Conservation (phyloP, 805 yeast genomes). For the Clavispora carvajalis region DNA sequence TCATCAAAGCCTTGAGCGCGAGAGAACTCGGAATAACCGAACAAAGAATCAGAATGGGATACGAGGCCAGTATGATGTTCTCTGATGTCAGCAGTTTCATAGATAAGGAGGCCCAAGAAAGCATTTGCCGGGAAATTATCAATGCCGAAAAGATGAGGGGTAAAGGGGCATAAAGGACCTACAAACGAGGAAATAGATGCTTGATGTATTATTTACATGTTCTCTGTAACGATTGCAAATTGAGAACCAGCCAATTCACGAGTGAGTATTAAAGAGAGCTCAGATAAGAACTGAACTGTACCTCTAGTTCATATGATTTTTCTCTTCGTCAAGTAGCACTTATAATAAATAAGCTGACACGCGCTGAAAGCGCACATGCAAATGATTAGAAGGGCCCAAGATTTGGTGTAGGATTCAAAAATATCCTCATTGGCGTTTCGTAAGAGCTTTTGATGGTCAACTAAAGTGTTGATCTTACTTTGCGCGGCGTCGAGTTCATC, state of each 20-base stretch:
- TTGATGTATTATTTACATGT: background rate
- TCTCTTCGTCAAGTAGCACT: slow-evolving; percentile 25
- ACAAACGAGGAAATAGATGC: background rate
- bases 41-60: slow-evolving; percentile 69
- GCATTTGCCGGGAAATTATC: slow-evolving; percentile 67
- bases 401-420: slow-evolving; percentile 27
- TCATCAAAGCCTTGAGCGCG: slow-evolving; percentile 73
- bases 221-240: background rate
- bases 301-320: slow-evolving; percentile 14
- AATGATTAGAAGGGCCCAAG: slow-evolving; percentile 22
- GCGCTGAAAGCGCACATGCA: slow-evolving; percentile 26
- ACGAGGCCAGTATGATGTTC: slow-evolving; percentile 84
- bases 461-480: slow-evolving; percentile 20
- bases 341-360: slow-evolving; percentile 27
- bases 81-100: slow-evolving; percentile 45
- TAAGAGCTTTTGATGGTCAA: slow-evolving; percentile 29
- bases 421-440: slow-evolving; percentile 37
- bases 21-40: slow-evolving; percentile 87
- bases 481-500: slow-evolving; percentile 28
- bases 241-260: background rate
- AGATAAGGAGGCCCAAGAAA: slow-evolving; percentile 66
- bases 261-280: background rate
- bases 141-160: slow-evolving; percentile 76
- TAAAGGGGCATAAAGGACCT: background rate
- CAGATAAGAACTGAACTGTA: background rate